Conservation (phyloP, 1,139 yeast genomes). For the Geotrichum candidum region DNA sequence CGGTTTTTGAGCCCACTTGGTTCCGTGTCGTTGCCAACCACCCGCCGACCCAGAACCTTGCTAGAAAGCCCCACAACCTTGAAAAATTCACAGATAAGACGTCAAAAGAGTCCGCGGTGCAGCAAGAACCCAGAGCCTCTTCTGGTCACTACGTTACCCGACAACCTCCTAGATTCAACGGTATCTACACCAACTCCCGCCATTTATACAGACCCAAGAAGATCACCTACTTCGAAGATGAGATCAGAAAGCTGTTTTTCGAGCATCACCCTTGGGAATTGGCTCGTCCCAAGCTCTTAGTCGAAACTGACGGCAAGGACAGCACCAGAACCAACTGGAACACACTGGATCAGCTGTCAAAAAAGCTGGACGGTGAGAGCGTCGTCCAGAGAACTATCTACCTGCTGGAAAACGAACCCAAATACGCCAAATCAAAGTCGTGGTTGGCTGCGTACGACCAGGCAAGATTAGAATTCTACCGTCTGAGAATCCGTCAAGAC, state of each 20-base stretch:
- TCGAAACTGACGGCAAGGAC: slow-evolving; percentile 66
- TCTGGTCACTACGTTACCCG: slow-evolving; percentile 49
- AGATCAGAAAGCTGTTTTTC: slow-evolving; percentile 71
- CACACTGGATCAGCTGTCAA: slow-evolving; percentile 60
- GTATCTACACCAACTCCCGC: slow-evolving; percentile 29
- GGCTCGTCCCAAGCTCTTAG: slow-evolving; percentile 80
- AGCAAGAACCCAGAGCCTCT: slow-evolving; percentile 18
- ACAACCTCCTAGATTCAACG: slow-evolving; percentile 23
- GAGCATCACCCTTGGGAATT: slow-evolving; percentile 98
- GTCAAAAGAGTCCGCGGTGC: slow-evolving; percentile 28
- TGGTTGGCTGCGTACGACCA: slow-evolving; percentile 70
- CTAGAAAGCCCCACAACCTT: slow-evolving; percentile 42
- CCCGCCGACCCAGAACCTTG: slow-evolving; percentile 66
- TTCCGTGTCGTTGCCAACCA: slow-evolving; percentile 70
- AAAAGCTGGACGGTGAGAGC: slow-evolving; percentile 83
- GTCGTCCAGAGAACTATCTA: slow-evolving; percentile 89
- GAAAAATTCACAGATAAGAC: slow-evolving; percentile 32
- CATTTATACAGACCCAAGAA: slow-evolving; percentile 53
- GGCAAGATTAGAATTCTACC: slow-evolving; percentile 83
- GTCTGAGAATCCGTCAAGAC: slow-evolving; percentile 79
- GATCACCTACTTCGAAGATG: slow-evolving; percentile 72
- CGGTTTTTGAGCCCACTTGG: slow-evolving; percentile 72
- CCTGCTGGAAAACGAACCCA: slow-evolving; percentile 45
- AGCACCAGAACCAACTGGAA: slow-evolving; percentile 64
- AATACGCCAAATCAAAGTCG: slow-evolving; percentile 33